phyloP scores from a whole-genome alignment of 2,329 filamentous ascomycete genomes.

The Colletotrichum sp. region DNA sequence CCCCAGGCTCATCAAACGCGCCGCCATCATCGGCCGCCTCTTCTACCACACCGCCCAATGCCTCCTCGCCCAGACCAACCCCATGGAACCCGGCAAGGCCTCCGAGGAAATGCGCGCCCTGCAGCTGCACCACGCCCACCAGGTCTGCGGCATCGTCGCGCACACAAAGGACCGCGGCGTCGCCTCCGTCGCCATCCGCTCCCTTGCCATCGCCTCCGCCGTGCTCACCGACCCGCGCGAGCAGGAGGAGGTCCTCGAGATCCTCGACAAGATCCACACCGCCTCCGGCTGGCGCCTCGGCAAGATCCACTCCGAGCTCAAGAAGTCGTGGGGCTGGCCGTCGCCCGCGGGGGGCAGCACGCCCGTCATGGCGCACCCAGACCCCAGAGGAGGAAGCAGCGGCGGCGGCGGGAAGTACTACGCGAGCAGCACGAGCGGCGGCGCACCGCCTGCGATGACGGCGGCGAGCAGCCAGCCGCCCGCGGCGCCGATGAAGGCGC shows the following conservation, averaged over 20 bases:
- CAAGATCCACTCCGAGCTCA: conserved; percentile 75
- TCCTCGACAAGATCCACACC: conserved; percentile 76
- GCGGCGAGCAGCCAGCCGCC: conserved; percentile 20
- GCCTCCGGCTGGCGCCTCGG: conserved; percentile 82
- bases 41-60: conserved; percentile 91
- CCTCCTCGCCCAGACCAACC: conserved; percentile 80
- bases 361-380: not conserved
- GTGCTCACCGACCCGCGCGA: conserved; percentile 72
- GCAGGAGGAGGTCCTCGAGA: conserved; percentile 80
- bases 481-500: conserved; percentile 36
- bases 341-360: not conserved
- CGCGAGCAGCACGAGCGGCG: not conserved
- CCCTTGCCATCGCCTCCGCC: conserved; percentile 78
- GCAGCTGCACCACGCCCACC: conserved; percentile 77
- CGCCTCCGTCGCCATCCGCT: conserved; percentile 78
- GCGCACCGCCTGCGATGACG: conserved; percentile 14
- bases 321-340: conserved; percentile 77
- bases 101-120: conserved; percentile 72
- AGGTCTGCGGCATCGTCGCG: conserved; percentile 88
- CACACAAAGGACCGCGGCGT: conserved; percentile 84
- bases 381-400: conserved; percentile 1
- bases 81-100: conserved; percentile 63
- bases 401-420: not conserved
- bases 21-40: conserved; percentile 80
- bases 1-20: conserved; percentile 79